Base-by-base conservation (phyloP, 495 filamentous ascomycete genomes). In the Darksidea phi region DNA sequence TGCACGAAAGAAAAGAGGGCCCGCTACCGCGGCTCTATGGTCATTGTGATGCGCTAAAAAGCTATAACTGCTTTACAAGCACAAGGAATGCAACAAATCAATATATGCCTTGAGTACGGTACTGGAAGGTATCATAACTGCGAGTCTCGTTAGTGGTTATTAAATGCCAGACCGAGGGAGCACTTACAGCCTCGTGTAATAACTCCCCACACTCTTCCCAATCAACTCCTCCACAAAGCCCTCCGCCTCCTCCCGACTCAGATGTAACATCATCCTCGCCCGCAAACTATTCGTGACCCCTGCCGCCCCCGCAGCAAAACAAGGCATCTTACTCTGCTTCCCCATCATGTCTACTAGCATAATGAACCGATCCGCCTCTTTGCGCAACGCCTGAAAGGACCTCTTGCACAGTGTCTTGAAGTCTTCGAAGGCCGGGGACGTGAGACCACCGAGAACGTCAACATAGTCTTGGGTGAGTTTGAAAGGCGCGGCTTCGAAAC, bases 71-170 rank as follows among this genome's bases (percentile, higher is more conserved):
- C n/a, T n/a, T 32, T 32, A 10, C 28, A 32, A 32, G 28, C 28
- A 10, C 28, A 32, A 32, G 4, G 10, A 43, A 4, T 3, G 5
- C 41, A 15, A 4, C 4, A 13, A 20, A 52, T 68, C 61, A 89
- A 70, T 90, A 90, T 71, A 90, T 90, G 69, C 87, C 87, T 72
- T 90, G 87, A 4, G 87, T 88, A 53, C 87, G 78, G 73, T 90
- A 90, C 68, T 90, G 87, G 73, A 88, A 90, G 60, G 87, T 88
- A 72, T 90, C 87, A 73, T 90, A 90, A 72, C 84, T 86, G 52
- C 12, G 13, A 12, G 20, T 11, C 46, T 49, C 18, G 61, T 45
- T 20, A 67, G 50, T 38, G 11, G 8, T 15, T 18, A 36, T 34
- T 10, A 8, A 24, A 17, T 48, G 11, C 26, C 38, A 11, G 34